A percentile compares a stretch with the other conserved stretches of the same genome.
Conservation (phyloP, 495 filamentous ascomycete species). For the Parathielavia appendiculata region DNA sequence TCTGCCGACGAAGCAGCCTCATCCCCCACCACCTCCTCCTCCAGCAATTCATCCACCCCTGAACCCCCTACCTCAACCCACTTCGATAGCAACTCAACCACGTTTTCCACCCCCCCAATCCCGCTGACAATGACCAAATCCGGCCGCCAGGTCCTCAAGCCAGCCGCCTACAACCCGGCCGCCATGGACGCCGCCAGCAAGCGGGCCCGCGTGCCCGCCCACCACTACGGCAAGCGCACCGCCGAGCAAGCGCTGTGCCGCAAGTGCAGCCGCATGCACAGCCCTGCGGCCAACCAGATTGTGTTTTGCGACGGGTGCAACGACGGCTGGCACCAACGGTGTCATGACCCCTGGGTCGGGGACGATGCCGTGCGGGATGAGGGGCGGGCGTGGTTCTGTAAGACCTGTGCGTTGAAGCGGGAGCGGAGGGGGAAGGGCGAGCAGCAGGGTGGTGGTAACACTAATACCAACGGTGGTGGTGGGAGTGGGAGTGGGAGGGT, state of each 20-base stretch:
- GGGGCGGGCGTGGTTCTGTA: slow-evolving; percentile 69
- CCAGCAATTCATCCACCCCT: neutral
- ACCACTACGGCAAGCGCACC: slow-evolving; percentile 45
- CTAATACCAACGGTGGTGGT: neutral
- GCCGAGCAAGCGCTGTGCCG: slow-evolving; percentile 59
- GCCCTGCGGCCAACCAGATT: slow-evolving; percentile 73
- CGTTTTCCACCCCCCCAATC: slow-evolving; percentile 36
- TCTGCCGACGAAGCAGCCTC: slow-evolving; percentile 11
- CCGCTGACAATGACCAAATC: slow-evolving; percentile 72
- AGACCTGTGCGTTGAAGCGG: slow-evolving; percentile 53
- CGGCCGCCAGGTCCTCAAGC: slow-evolving; percentile 73
- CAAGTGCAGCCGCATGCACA: slow-evolving; percentile 71
- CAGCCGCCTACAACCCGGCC: slow-evolving; percentile 62
- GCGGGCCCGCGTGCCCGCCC: slow-evolving; percentile 30
- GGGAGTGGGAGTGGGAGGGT: neutral
- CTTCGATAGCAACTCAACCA: neutral
- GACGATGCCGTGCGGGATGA: slow-evolving; percentile 62
- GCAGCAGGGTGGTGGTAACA: slow-evolving; percentile 10
- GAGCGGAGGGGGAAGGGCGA: slow-evolving; percentile 34
- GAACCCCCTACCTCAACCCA: slow-evolving; percentile 13
- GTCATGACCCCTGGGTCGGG: slow-evolving; percentile 77
- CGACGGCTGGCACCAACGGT: slow-evolving; percentile 81
- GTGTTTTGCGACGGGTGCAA: slow-evolving; percentile 96
- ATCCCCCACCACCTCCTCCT: slow-evolving; percentile 18
- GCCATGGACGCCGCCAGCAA: slow-evolving; percentile 36